Evolutionary conservation across 177 flowering plant genomes (phyloP), one percentile per base, ranked within the genome.

Genomic region (Vitis hybrid): DNA sequence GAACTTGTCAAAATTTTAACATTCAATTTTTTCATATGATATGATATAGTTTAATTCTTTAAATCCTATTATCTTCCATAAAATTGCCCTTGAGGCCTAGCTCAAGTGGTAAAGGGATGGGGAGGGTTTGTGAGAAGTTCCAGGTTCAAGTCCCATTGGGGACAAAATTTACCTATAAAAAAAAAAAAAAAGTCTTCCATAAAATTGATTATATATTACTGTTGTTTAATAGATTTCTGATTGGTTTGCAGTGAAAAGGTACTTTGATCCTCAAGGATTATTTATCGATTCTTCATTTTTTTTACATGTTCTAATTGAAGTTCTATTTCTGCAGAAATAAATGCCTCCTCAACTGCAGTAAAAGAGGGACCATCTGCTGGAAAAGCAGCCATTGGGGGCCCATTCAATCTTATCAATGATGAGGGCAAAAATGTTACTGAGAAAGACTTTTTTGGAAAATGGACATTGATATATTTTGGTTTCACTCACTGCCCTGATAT

Each of bases 401-500:
- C 98, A 74, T 95, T 95, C 71, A 86, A 74, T 75, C 97, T 95
- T 72, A 74, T 90, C 75, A 86, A 91, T 66, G 91, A 90, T 74
- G 82, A 91, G 35, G 99, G 99, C 59, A 91, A 88, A 78, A 48
- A 72, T 56, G 96, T 93, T 10, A 86, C 96, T 17, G 96, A 91
- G 13, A 85, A 80, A 59, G 88, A 90, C 74, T 91, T 93, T 32
- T 0, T 77, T 69, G 98, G 96, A 55, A 87, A 85, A 56, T 95
- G 99, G 99, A 90, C 79, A 56, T 18, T 93, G 74, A 69, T 95
- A 56, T 95, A 95, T 79, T 95, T 95, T 80, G 99, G 98, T 54
- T 93, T 95, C 77, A 95, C 99, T 19, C 96, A 91, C 75, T 95
- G 99, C 78, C 99, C 99, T 67, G 98, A 95, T 78, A 95, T 95